phyloP scores from a whole-genome alignment of 805 yeast species.

The Candida ipomoeae region DNA sequence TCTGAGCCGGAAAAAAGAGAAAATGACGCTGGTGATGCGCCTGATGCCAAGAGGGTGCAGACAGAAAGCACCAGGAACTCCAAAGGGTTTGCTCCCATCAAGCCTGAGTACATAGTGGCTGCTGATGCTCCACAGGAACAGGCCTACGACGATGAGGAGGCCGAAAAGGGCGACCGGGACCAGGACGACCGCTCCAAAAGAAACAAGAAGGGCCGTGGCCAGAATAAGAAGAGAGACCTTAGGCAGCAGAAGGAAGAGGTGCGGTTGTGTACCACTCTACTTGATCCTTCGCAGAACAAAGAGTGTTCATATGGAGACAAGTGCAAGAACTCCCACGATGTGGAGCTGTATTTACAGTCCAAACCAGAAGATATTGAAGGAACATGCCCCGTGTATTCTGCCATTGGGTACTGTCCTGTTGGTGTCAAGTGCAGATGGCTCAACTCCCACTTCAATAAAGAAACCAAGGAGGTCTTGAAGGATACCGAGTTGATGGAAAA shows the following conservation, averaged over 20 bases:
- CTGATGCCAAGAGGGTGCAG: conserved; percentile 20
- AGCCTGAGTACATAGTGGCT: conserved; percentile 60
- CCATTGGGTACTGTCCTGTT: conserved; percentile 85
- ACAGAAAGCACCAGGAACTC: conserved; percentile 5
- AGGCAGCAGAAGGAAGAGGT: conserved; percentile 62
- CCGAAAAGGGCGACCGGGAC: conserved; percentile 40
- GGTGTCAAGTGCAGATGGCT: conserved; percentile 94
- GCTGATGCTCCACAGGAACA: conserved; percentile 37
- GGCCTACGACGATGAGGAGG: conserved; percentile 41
- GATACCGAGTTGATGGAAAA: conserved; percentile 40
- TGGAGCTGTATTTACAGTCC: conserved; percentile 54
- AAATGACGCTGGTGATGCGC: conserved; percentile 14
- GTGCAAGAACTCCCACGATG: conserved; percentile 78
- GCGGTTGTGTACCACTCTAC: conserved; percentile 59
- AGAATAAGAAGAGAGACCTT: conserved; percentile 77
- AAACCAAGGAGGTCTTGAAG: conserved; percentile 39
- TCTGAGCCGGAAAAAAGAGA: conserved; percentile 17
- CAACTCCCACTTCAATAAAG: conserved; percentile 57
- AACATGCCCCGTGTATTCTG: conserved; percentile 75
- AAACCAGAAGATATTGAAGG: conserved; percentile 76
- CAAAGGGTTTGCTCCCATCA: conserved; percentile 74
- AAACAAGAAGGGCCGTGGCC: conserved; percentile 61
- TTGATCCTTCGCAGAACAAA: conserved; percentile 48
- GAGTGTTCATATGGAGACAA: conserved; percentile 62
- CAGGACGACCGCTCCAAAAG: conserved; percentile 27